A percentile compares a stretch with the other conserved stretches of the same genome.
Conservation (phyloP, 805 yeast species). For the Lachancea meyersii region DNA sequence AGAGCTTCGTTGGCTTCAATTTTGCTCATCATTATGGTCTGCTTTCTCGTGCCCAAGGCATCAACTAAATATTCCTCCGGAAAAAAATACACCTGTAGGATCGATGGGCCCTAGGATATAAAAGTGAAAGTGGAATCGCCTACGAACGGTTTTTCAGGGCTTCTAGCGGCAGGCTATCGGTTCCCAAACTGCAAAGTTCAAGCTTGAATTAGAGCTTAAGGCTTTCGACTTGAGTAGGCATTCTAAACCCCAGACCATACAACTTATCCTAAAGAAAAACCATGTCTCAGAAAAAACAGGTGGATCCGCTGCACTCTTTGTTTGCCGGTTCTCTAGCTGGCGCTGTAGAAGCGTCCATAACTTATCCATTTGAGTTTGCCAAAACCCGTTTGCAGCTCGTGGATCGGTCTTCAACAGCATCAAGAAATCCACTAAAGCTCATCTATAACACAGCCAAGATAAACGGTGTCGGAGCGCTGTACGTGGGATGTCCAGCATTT, state of each 20-base stretch:
- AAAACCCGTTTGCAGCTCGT: constrained; percentile 86
- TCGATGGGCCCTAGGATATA: neutral
- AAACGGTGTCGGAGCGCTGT: constrained; percentile 74
- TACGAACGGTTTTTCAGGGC: neutral
- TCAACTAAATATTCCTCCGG: constrained; percentile 1
- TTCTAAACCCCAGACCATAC: too few relatives aligned
- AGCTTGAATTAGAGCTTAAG: too few relatives aligned
- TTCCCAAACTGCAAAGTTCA: too few relatives aligned
- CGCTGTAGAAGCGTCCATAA: constrained; percentile 85
- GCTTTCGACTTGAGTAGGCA: too few relatives aligned
- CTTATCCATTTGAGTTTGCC: constrained; percentile 96
- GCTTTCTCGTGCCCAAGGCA: neutral
- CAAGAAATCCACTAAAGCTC: constrained; percentile 79
- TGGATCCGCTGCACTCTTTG: constrained; percentile 75
- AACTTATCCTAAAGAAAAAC: too few relatives aligned
- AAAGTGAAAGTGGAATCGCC: neutral
- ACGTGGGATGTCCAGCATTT: constrained; percentile 95
- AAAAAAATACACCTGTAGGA: neutral
- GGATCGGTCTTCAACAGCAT: constrained; percentile 53
- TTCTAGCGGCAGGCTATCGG: too few relatives aligned
- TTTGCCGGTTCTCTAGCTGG: constrained; percentile 97
- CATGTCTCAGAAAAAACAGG: constrained; percentile 30
- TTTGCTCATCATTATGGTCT: neutral
- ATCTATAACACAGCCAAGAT: constrained; percentile 66
- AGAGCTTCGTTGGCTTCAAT: too few relatives aligned